phyloP scores from a whole-genome alignment of 1,139 yeast genomes.

The Zhuliangozyma parablackwelliae region DNA sequence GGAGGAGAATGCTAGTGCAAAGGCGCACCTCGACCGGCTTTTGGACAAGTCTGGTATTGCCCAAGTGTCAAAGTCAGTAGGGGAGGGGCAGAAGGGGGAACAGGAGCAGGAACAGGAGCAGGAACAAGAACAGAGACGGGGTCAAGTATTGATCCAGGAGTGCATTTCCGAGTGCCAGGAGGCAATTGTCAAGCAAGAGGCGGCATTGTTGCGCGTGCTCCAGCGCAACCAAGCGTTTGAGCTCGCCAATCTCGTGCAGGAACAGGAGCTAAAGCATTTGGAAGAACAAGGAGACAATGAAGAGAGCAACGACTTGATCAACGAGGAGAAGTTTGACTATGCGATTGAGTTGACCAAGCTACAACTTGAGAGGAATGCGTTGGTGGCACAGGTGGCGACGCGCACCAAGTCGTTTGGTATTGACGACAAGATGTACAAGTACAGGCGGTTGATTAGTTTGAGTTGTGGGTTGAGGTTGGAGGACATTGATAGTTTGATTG shows the following conservation, averaged over 20 bases:
- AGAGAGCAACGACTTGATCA: constrained; percentile 10
- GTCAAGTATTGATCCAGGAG: constrained; percentile 19
- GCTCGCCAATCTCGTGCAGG: constrained; percentile 26
- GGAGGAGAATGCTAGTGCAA: constrained; percentile 3
- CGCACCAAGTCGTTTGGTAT: constrained; percentile 37
- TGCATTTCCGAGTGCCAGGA: constrained; percentile 19
- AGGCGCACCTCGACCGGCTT: constrained; percentile 5
- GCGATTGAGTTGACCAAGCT: constrained; percentile 46
- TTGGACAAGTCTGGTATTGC: constrained; percentile 16
- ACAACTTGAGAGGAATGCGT: constrained; percentile 48
- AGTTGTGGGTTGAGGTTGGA: constrained; percentile 79
- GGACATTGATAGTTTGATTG: constrained; percentile 64
- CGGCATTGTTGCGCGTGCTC: constrained; percentile 22
- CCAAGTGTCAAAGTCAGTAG: constrained; percentile 20
- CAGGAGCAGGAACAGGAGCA: constrained; percentile 25
- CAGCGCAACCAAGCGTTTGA: constrained; percentile 29
- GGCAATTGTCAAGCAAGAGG: constrained; percentile 33
- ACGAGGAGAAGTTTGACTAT: constrained; percentile 19
- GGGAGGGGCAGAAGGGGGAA: constrained; percentile 20
- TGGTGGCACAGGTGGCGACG: constrained; percentile 35
- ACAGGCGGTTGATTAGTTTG: constrained; percentile 73
- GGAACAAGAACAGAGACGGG: constrained; percentile 13
- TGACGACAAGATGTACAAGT: constrained; percentile 65
- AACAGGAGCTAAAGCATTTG: constrained; percentile 16
- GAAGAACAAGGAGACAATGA: constrained; percentile 8